Evolutionary conservation across 2,329 filamentous ascomycete species (phyloP), one percentile per base, ranked within the genome.

Genomic region (Trichophyton equinum): DNA sequence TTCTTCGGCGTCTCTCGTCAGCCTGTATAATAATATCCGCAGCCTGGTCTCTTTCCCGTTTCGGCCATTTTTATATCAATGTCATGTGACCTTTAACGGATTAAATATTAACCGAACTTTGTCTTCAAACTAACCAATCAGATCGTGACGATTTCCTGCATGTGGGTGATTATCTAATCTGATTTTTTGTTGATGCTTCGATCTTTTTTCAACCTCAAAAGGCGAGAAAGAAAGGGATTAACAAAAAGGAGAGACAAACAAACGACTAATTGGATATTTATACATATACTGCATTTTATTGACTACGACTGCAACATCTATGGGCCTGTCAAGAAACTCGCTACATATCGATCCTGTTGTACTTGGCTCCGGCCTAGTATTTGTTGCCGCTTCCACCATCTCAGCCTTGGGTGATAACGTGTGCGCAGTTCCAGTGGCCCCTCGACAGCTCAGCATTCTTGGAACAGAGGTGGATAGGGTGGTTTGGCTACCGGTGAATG

Each of bases 401-500:
- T 51, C 46, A 36, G 22, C 55, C 36, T 58, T 61, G 56, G 40
- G n/a, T 22, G 40, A 62, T 22, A 40, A 60, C 62, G 58, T 64
- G 63, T 62, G 62, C 18, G 60, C 62, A 58, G 59, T 58, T 27
- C 44, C 62, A 18, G 63, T 62, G 36, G 62, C 60, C 58, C 62
- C 40, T 36, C 33, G 61, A 25, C 62, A 63, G 30, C 60, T 61
- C 27, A 62, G 64, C 47, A 63, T 66, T 60, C 64, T 62, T 58
- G 63, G 65, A 46, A 22, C 61, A 55, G 57, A 60, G 58, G 63
- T 66, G 59, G 66, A 68, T 68, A 68, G 71, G 65, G 71, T 75
- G 71, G 67, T 72, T 67, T 78, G 77, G 74, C 67, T 77, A 77
- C 72, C 72, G 76, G 76, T 74, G 67, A 68, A 70, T 67, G 72